These are phyloP conservation scores for Trichoderma gracile DNA, from an alignment of 2,329 filamentous ascomycete species.

Conservation along the genomic window DNA sequence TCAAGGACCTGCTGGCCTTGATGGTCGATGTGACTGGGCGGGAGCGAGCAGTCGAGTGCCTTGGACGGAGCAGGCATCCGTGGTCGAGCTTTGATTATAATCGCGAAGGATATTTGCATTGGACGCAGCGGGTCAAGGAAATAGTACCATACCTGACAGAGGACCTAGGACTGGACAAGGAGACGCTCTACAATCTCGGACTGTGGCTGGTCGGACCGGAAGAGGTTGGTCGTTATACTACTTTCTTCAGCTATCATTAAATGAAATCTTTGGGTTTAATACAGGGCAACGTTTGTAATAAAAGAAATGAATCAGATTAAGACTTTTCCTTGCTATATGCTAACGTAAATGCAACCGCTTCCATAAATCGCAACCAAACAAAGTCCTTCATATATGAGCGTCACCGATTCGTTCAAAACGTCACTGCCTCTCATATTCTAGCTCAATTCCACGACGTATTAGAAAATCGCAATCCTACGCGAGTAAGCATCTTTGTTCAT, in stretches of 20 bases:
- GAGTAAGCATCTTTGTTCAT: constrained; percentile 10
- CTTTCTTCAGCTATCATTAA: not conserved
- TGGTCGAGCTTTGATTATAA: too few relatives aligned
- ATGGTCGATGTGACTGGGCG: not conserved
- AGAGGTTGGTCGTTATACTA: not conserved
- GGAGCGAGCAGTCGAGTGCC: not conserved
- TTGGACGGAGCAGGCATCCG: not conserved
- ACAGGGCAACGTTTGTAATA: too few relatives aligned
- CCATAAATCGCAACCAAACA: constrained; percentile 8
- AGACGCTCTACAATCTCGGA: not conserved
- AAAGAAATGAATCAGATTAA: not conserved
- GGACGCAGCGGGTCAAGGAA: not conserved
- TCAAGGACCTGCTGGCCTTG: not conserved
- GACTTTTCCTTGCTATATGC: not conserved
- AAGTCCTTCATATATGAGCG: constrained; percentile 7
- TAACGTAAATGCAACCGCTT: constrained; percentile 1
- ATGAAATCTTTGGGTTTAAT: too few relatives aligned
- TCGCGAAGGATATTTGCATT: not conserved
- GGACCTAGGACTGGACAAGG: constrained; percentile 3
- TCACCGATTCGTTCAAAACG: not conserved
- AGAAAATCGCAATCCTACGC: constrained; percentile 3
- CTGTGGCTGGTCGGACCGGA: not conserved
- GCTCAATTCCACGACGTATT: constrained; percentile 11
- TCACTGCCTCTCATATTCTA: not conserved
- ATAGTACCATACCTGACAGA: not conserved